Conservation (phyloP, 352 stramenopile genomes). For the Phytophthora sansomeana region DNA sequence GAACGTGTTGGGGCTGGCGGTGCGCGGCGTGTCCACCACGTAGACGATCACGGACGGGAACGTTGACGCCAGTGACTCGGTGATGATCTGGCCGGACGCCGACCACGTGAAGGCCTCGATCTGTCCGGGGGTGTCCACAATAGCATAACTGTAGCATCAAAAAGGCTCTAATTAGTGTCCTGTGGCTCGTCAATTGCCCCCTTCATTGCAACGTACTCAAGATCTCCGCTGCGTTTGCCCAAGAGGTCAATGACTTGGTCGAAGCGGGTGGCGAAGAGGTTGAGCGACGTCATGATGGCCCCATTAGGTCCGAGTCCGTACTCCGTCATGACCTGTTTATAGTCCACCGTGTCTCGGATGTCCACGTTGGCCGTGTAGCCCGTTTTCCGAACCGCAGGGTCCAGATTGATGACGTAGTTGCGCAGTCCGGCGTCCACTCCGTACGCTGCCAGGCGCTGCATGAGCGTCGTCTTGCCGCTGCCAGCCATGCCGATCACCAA, state of each 20-base stretch:
- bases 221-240: constrained; percentile 84
- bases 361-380: constrained; percentile 98
- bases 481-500: constrained; percentile 97
- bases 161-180: constrained; percentile 5
- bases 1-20: constrained; percentile 97
- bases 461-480: constrained; percentile 96
- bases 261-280: constrained; percentile 99
- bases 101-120: constrained; percentile 99
- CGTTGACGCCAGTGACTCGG: constrained; percentile 95
- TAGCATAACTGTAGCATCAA: constrained; percentile 84
- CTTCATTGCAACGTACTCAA: constrained; percentile 78
- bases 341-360: constrained; percentile 99
- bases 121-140: constrained; percentile 99
- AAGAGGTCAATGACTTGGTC: constrained; percentile 98
- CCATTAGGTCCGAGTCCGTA: constrained; percentile 99
- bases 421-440: constrained; percentile 68
- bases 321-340: constrained; percentile 98
- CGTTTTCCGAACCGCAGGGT: constrained; percentile 96
- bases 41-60: constrained; percentile 99
- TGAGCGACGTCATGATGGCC: constrained; percentile 99
- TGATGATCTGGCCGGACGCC: constrained; percentile 98
- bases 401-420: constrained; percentile 98
- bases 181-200: neutral
- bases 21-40: constrained; percentile 98
- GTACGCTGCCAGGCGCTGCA: constrained; percentile 89